Percentiles rank a stretch among this genome's conserved stretches.
phyloP scores from a whole-genome alignment of 2,329 filamentous ascomycete genomes.

The Parasarocladium wereldwijsianum region DNA sequence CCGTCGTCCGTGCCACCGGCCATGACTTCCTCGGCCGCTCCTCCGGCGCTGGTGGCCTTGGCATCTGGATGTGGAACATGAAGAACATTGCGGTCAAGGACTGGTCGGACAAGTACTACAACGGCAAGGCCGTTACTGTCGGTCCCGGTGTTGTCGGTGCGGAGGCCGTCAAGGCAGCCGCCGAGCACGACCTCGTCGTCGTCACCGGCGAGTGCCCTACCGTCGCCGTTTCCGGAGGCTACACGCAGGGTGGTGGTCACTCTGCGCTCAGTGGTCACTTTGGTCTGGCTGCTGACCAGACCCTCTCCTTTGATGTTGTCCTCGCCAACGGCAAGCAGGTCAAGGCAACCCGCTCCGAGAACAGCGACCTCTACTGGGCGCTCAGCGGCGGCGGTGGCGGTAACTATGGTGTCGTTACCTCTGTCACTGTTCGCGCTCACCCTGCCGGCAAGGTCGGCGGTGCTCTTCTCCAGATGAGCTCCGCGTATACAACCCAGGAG shows the following conservation, averaged over 20 bases:
- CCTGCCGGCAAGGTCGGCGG: slow-evolving; percentile 22
- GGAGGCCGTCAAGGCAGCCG: slow-evolving; percentile 29
- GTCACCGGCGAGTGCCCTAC: slow-evolving; percentile 40
- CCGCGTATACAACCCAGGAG: slow-evolving; percentile 14
- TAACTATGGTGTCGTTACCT: slow-evolving; percentile 41
- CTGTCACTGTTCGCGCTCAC: slow-evolving; percentile 38
- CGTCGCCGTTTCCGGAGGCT: slow-evolving; percentile 45
- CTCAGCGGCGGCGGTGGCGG: slow-evolving; percentile 42
- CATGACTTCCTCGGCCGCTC: slow-evolving; percentile 19
- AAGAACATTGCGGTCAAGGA: slow-evolving; percentile 25
- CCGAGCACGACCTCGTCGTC: slow-evolving; percentile 28
- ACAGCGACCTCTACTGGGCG: slow-evolving; percentile 50
- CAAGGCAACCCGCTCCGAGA: slow-evolving; percentile 26
- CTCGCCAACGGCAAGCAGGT: slow-evolving; percentile 32
- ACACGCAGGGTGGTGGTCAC: slow-evolving; percentile 45
- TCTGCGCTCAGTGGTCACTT: slow-evolving; percentile 34
- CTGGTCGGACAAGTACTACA: slow-evolving; percentile 28
- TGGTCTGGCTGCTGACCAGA: slow-evolving; percentile 45
- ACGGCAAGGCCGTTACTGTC: slow-evolving; percentile 35
- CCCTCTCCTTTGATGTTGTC: slow-evolving; percentile 41
- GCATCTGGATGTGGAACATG: slow-evolving; percentile 23
- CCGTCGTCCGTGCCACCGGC: slow-evolving; percentile 20
- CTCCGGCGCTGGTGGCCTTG: slow-evolving; percentile 23
- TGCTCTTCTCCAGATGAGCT: slow-evolving; percentile 26
- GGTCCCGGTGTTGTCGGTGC: slow-evolving; percentile 36